Conservation (phyloP, 768 basidiomycete species). For the Atractiella rhizophila region DNA sequence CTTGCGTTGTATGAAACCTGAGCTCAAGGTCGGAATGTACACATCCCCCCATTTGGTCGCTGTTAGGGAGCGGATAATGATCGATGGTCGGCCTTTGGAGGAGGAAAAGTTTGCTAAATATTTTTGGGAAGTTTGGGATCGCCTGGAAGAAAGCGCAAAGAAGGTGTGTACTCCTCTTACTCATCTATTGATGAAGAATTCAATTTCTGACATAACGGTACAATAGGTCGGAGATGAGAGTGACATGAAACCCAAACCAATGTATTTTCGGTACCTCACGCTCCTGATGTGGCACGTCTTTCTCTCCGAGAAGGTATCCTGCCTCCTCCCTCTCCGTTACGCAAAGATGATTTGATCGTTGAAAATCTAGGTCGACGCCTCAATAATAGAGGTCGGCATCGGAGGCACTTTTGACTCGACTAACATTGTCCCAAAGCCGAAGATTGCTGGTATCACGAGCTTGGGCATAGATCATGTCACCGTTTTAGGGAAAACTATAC, state of each 20-base stretch:
- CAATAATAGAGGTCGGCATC: constrained; percentile 85
- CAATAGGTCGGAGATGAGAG: constrained; percentile 23
- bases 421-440: constrained; percentile 69
- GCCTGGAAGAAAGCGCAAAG: constrained; percentile 36
- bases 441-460: constrained; percentile 71
- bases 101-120: constrained; percentile 69
- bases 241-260: constrained; percentile 44
- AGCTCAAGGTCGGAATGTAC: constrained; percentile 70
- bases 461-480: constrained; percentile 77
- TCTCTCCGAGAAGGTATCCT: constrained; percentile 35
- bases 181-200: not conserved
- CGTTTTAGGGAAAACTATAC: constrained; percentile 62
- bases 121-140: constrained; percentile 93
- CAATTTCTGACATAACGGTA: constrained; percentile 20
- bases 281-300: constrained; percentile 80
- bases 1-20: constrained; percentile 43
- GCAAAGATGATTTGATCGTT: not conserved
- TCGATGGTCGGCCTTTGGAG: constrained; percentile 69
- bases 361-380: constrained; percentile 42
- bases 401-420: constrained; percentile 87
- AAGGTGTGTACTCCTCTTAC: constrained; percentile 26
- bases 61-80: constrained; percentile 79
- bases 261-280: constrained; percentile 82
- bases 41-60: constrained; percentile 91
- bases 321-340: not conserved